Conservation (phyloP, 805 yeast genomes). For the Candida patagonica region DNA sequence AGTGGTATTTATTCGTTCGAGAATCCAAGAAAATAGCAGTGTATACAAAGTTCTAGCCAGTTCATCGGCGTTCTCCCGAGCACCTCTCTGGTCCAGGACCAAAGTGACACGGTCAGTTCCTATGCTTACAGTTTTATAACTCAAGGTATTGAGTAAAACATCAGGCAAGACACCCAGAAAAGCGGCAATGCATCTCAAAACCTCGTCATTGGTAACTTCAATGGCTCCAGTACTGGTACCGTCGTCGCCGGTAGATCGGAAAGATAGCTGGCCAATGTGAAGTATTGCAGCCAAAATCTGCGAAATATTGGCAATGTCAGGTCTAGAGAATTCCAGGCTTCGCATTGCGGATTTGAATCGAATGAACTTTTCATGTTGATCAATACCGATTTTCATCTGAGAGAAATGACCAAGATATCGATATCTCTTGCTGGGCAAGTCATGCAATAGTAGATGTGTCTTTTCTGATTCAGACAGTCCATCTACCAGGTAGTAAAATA, state of each 20-base stretch:
- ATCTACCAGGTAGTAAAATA: constrained; percentile 46
- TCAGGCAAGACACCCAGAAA: constrained; percentile 33
- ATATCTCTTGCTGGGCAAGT: constrained; percentile 28
- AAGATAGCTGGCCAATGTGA: constrained; percentile 35
- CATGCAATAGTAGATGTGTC: constrained; percentile 33
- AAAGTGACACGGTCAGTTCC: constrained; percentile 33
- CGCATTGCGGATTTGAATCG: constrained; percentile 40
- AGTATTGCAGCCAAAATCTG: constrained; percentile 36
- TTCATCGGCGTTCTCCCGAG: constrained; percentile 33
- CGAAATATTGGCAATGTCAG: constrained; percentile 41
- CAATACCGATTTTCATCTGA: constrained; percentile 35
- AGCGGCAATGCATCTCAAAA: constrained; percentile 27
- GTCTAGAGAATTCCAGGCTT: constrained; percentile 38
- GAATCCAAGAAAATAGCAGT: constrained; percentile 31
- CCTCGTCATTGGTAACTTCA: constrained; percentile 28
- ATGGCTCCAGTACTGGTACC: constrained; percentile 29
- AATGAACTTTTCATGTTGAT: constrained; percentile 40
- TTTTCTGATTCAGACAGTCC: constrained; percentile 38
- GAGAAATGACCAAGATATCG: constrained; percentile 38
- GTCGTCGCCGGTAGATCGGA: constrained; percentile 26
- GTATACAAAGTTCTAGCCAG: constrained; percentile 34
- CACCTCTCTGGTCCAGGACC: constrained; percentile 33
- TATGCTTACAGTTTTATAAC: constrained; percentile 31
- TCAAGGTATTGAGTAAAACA: constrained; percentile 28
- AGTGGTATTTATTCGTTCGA: constrained; percentile 29